These are phyloP conservation scores for Kentomonas sorsogonicus DNA, from an alignment of 208 protist genomes.

Conservation along the genomic window DNA sequence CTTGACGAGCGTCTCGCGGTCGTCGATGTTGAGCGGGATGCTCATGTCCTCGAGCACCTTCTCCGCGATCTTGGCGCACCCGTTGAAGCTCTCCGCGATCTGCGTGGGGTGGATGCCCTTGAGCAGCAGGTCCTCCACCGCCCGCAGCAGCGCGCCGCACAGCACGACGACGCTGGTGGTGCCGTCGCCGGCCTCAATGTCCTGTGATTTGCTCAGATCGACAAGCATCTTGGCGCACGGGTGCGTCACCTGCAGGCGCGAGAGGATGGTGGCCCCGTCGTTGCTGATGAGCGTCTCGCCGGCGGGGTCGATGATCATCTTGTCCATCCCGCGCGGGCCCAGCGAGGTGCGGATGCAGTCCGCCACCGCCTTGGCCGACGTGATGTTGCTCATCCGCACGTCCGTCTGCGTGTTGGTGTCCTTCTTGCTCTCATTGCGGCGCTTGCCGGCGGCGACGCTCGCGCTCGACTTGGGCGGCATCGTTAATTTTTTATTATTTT, in stretches of 20 bases:
- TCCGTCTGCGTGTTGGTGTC: conserved; percentile 89
- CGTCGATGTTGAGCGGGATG: conserved; percentile 90
- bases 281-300: conserved; percentile 99
- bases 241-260: conserved; percentile 95
- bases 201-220: conserved; percentile 97
- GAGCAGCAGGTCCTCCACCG: conserved; percentile 89
- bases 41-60: conserved; percentile 93
- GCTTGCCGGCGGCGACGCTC: background rate
- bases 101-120: conserved; percentile 97
- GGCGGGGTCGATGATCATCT: conserved; percentile 82
- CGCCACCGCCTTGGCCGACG: conserved; percentile 93
- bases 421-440: conserved; percentile 78
- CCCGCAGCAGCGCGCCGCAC: conserved; percentile 93
- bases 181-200: conserved; percentile 99
- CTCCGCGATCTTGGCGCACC: conserved; percentile 79
- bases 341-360: conserved; percentile 98
- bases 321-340: conserved; percentile 99
- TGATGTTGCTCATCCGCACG: conserved; percentile 92
- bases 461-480: background rate
- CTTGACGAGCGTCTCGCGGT: conserved; percentile 93
- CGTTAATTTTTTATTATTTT: background rate
- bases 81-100: conserved; percentile 94
- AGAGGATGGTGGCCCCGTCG: conserved; percentile 99
- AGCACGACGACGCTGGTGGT: conserved; percentile 99
- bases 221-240: conserved; percentile 99